phyloP scores from a whole-genome alignment of 2,329 filamentous ascomycete species.

The Ophiosphaerella herpotricha region DNA sequence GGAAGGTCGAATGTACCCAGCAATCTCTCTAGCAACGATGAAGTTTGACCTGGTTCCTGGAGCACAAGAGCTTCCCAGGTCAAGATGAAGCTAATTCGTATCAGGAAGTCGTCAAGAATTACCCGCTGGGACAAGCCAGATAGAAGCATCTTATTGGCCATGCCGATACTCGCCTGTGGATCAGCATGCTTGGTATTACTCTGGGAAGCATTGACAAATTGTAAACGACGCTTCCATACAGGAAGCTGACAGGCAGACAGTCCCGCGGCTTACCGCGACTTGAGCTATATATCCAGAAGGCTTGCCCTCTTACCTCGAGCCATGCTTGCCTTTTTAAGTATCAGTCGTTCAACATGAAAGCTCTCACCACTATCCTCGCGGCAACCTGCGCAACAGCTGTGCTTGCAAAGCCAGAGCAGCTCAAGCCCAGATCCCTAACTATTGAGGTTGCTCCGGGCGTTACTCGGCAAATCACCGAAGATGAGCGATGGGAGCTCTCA shows the following conservation, averaged over 20 bases:
- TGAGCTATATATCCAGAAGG: neutral
- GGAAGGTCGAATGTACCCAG: too few species aligned
- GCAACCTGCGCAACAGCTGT: constrained; percentile 16
- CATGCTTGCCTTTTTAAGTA: neutral
- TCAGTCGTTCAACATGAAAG: neutral
- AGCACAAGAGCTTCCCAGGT: neutral
- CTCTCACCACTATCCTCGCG: constrained; percentile 7
- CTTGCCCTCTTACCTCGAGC: neutral
- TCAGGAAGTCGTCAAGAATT: constrained; percentile 12
- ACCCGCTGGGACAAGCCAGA: constrained; percentile 3
- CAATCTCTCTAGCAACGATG: neutral
- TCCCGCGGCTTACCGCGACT: neutral
- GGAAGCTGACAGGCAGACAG: neutral
- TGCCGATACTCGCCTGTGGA: neutral
- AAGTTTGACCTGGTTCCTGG: constrained; percentile 2
- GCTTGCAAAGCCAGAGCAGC: constrained; percentile 11
- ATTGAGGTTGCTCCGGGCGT: constrained; percentile 79
- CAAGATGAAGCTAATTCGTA: neutral
- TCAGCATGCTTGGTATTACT: constrained; percentile 6
- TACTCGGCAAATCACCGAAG: constrained; percentile 83
- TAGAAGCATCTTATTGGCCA: neutral
- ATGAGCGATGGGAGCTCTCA: constrained; percentile 86
- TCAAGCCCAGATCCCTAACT: constrained; percentile 52
- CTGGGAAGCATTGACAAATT: constrained; percentile 1
- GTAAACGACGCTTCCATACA: constrained; percentile 1